phyloP scores from a whole-genome alignment of 1,139 yeast species.

The Blastobotrys apis region DNA sequence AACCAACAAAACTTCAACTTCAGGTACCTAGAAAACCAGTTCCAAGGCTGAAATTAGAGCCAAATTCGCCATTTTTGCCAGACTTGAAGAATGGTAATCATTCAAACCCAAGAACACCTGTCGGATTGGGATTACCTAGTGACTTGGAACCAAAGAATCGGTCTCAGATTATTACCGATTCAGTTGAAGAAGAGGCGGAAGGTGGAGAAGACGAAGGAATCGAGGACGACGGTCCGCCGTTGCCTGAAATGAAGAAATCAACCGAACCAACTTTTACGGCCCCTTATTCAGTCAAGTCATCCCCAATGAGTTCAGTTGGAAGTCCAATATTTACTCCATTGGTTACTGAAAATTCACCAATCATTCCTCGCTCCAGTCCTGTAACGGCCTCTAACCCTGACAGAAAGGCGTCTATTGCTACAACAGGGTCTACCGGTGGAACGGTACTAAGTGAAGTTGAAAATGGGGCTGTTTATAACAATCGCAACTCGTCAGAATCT shows the following conservation, averaged over 20 bases:
- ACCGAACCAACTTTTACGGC: slow-evolving; percentile 3
- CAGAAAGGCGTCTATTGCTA: background rate
- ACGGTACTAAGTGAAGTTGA: too few species aligned
- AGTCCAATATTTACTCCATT: background rate
- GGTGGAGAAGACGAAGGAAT: background rate
- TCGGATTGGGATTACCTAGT: slow-evolving; percentile 13
- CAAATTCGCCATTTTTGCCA: slow-evolving; percentile 16
- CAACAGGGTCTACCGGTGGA: background rate
- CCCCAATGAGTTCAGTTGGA: background rate
- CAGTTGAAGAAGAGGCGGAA: slow-evolving; percentile 1
- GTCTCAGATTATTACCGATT: background rate
- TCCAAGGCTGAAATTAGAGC: slow-evolving; percentile 16
- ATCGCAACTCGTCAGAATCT: background rate
- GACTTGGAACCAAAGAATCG: background rate
- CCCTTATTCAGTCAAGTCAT: slow-evolving; percentile 5
- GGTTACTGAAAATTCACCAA: background rate
- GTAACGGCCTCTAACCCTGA: background rate
- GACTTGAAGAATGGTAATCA: background rate
- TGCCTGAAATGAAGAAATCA: slow-evolving; percentile 5
- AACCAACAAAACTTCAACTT: slow-evolving; percentile 1
- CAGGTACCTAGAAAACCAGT: slow-evolving; percentile 16
- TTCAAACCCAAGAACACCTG: slow-evolving; percentile 6
- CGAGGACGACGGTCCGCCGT: slow-evolving; percentile 8
- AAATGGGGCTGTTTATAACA: background rate
- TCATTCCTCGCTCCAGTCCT: background rate